phyloP scores from a whole-genome alignment of 352 stramenopile genomes.

The Phytophthora tubulina region DNA sequence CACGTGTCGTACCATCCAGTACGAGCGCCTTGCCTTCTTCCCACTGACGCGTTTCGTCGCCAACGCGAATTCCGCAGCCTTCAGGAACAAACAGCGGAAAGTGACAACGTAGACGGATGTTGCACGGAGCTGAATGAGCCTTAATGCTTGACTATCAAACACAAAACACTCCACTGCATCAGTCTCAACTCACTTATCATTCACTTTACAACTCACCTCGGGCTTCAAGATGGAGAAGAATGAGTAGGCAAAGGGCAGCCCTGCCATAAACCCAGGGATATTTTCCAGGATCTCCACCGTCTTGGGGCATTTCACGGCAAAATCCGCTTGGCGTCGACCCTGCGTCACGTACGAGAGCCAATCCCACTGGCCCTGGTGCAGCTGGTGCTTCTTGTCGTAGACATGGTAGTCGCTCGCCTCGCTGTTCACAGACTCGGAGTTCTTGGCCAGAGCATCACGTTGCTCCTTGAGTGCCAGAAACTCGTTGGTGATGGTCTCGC shows the following conservation, averaged over 20 bases:
- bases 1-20: slow-evolving; percentile 66
- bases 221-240: slow-evolving; percentile 97
- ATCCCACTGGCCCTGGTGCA: slow-evolving; percentile 93
- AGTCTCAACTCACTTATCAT: neutral
- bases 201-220: slow-evolving; percentile 47
- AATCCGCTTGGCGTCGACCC: slow-evolving; percentile 69
- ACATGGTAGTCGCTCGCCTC: slow-evolving; percentile 66
- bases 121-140: slow-evolving; percentile 95
- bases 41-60: slow-evolving; percentile 85
- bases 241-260: slow-evolving; percentile 94
- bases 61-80: slow-evolving; percentile 93
- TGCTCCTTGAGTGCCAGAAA: slow-evolving; percentile 60
- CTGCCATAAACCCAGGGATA: slow-evolving; percentile 88
- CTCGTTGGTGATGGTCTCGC: slow-evolving; percentile 67
- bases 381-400: slow-evolving; percentile 76
- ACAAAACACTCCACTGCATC: neutral
- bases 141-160: slow-evolving; percentile 84
- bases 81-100: slow-evolving; percentile 93
- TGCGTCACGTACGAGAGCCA: slow-evolving; percentile 92
- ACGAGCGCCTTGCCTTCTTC: slow-evolving; percentile 83
- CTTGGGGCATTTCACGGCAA: slow-evolving; percentile 68
- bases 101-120: slow-evolving; percentile 96
- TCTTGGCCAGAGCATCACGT: slow-evolving; percentile 32
- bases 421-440: slow-evolving; percentile 16
- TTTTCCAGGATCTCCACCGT: slow-evolving; percentile 79